Evolutionary conservation across 495 filamentous ascomycete genomes (phyloP).

Genomic region (Talaromyces nanjingensis): DNA sequence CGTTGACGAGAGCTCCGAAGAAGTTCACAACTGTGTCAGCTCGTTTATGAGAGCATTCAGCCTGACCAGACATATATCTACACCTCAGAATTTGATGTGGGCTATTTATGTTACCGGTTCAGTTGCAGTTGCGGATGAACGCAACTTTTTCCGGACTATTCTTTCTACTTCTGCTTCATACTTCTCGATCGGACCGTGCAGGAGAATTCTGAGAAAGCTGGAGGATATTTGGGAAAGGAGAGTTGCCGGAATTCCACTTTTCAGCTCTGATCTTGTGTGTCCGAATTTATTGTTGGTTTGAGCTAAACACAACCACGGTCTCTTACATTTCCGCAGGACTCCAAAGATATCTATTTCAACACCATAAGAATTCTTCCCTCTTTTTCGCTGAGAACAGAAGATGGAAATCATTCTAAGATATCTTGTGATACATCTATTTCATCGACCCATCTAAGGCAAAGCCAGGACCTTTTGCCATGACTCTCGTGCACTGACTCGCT

Average conservation of each 20-base stretch:
- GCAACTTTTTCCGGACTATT: background rate
- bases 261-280: background rate
- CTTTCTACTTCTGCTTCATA: constrained; percentile 1
- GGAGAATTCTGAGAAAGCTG: background rate
- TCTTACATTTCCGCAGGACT: too few species aligned
- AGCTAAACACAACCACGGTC: too few species aligned
- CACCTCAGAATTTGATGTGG: background rate
- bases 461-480: constrained; percentile 1
- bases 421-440: background rate
- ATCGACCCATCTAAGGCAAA: background rate
- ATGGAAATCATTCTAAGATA: too few species aligned
- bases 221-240: background rate
- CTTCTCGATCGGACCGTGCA: background rate
- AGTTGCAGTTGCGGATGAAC: background rate
- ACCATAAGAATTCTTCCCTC: too few species aligned
- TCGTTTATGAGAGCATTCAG: background rate
- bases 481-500: background rate
- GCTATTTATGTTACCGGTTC: background rate
- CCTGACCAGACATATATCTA: constrained; percentile 1
- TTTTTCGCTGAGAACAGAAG: too few species aligned
- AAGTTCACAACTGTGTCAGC: background rate
- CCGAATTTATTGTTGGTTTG: background rate
- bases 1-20: background rate
- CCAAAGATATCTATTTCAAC: too few species aligned
- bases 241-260: background rate